phyloP scores from a whole-genome alignment of 1,284 basidiomycete species.

The Malassezia dermatis region DNA sequence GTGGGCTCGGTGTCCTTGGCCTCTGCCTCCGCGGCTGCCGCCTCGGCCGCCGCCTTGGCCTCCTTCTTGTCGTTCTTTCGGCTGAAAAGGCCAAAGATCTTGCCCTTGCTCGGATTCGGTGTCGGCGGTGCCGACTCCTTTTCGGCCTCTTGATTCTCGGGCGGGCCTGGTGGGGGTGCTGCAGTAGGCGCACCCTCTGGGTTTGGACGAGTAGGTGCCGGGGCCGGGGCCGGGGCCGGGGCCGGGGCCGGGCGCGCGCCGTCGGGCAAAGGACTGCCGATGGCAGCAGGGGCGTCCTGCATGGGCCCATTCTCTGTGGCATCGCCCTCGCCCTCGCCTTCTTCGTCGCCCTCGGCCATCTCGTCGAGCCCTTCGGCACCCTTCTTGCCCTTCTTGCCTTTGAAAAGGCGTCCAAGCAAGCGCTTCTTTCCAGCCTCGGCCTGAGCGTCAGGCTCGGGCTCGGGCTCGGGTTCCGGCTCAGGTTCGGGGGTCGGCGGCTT shows the following conservation, averaged over 20 bases:
- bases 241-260: not conserved
- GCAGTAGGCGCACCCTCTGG: not conserved
- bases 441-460: not conserved
- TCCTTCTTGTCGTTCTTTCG: not conserved
- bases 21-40: not conserved
- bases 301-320: not conserved
- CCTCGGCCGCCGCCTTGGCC: not conserved
- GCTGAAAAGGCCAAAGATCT: not conserved
- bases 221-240: not conserved
- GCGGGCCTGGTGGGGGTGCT: not conserved
- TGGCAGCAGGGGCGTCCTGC: not conserved
- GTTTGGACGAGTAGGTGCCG: not conserved
- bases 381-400: not conserved
- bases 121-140: not conserved
- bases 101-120: not conserved
- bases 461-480: constrained; percentile 8
- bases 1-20: not conserved
- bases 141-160: not conserved
- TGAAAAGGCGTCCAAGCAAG: not conserved
- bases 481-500: constrained; percentile 11
- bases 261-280: not conserved
- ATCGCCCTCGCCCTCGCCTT: not conserved
- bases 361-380: not conserved
- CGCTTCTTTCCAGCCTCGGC: not conserved
- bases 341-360: not conserved